A percentile compares a stretch with the other conserved stretches of the same genome.
Evolutionary conservation across 495 filamentous ascomycete genomes (phyloP).

Genomic region (Hyphodiscus hymeniophilus): DNA sequence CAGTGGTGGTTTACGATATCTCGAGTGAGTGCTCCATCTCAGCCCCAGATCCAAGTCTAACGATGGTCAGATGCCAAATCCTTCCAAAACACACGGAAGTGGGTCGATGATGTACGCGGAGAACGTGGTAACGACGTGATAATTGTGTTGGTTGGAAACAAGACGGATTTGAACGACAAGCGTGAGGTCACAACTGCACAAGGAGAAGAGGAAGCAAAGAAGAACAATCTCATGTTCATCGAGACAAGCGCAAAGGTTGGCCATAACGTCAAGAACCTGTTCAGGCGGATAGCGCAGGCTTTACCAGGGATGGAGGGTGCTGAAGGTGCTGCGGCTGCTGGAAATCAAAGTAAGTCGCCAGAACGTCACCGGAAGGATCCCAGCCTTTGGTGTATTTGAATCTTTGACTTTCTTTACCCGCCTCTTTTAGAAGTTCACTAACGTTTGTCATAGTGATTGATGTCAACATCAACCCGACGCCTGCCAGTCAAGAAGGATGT

Average conservation of each 20-base stretch:
- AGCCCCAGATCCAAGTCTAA: conserved; percentile 4
- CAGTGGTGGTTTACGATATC: conserved; percentile 97
- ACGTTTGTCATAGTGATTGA: conserved; percentile 66
- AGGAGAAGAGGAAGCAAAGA: conserved; percentile 97
- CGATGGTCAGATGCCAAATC: conserved; percentile 61
- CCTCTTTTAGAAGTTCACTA: conserved; percentile 8
- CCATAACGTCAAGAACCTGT: conserved; percentile 95
- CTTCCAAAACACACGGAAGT: conserved; percentile 97
- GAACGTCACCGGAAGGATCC: too few species aligned
- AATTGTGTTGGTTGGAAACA: conserved; percentile 96
- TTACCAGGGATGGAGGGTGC: conserved; percentile 95
- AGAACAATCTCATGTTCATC: conserved; percentile 94
- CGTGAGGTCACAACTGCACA: conserved; percentile 89
- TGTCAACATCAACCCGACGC: conserved; percentile 77
- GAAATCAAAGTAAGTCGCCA: conserved; percentile 52
- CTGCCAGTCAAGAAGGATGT: conserved; percentile 69
- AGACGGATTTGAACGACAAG: conserved; percentile 97
- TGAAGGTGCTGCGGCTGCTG: conserved; percentile 50
- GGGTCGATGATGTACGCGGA: conserved; percentile 96
- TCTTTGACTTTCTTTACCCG: too few species aligned
- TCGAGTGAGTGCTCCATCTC: conserved; percentile 46
- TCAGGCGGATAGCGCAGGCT: conserved; percentile 94
- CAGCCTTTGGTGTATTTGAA: too few species aligned
- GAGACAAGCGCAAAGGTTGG: conserved; percentile 98
- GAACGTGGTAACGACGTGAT: conserved; percentile 98